Evolutionary conservation across 2,329 filamentous ascomycete species (phyloP), one percentile per base, ranked within the genome.

Genomic region (Seiridium unicorne): DNA sequence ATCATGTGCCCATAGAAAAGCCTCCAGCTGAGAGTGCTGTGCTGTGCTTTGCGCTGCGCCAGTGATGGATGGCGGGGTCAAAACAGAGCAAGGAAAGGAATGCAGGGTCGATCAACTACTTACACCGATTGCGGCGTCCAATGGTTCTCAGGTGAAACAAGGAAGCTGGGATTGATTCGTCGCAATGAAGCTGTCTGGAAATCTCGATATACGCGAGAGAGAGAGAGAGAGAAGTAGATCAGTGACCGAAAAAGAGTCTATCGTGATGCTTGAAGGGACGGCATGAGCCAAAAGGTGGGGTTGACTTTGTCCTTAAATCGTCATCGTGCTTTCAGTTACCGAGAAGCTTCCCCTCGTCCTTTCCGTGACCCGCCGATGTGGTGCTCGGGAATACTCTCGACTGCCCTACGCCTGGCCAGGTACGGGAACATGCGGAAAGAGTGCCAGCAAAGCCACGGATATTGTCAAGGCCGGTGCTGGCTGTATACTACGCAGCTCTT

Each of bases 281-380:
- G 18, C 49, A 38, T 35, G 8, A 58, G 46, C n/a, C 7, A 11
- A 31, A 42, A 42, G 55, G 44, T 44, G 55, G 55, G 55, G 46
- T 58, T 49, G 55, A 35, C 6, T 36, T n/a, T n/a, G 35, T 58
- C n/a, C 38, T 58, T 59, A 54, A 51, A 54, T 59, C 49, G 49
- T 59, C 57, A 54, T 53, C 44, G 47, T 59, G 57, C 48, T 47
- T 51, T 44, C 57, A 34, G 47, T 44, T 58, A 31, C 57, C 57
- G 48, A 53, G 26, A 54, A 54, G 40, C 40, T 59, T 54, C 38
- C 47, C 57, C 57, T 47, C 55, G 44, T 46, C 47, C 55, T 40
- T 54, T 53, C 57, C 57, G 57, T 59, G 57, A 54, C 57, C 57
- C 57, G 57, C 57, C 57, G 49, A 59, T 42, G 18, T 59, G 55